Evolutionary conservation across 441 rosid species (phyloP).

Genomic region (Eutrema salsugineum): DNA sequence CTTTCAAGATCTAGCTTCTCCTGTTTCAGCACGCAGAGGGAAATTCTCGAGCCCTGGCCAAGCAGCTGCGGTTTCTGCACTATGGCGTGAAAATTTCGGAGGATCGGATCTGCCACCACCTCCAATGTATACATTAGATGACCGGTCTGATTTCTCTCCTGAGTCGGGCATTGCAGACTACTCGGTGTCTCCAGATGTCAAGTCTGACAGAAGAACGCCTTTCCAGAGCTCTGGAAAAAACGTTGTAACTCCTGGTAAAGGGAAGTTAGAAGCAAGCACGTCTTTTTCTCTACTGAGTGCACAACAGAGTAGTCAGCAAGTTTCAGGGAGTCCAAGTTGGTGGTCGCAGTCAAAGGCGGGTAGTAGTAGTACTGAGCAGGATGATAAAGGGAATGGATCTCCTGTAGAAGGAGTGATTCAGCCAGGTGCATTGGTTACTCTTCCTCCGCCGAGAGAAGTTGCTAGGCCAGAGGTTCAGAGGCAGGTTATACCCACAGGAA

Average conservation of each 20-base stretch:
- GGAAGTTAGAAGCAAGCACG: constrained; percentile 54
- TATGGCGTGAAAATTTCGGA: constrained; percentile 86
- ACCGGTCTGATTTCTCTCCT: constrained; percentile 83
- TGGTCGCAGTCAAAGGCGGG: constrained; percentile 68
- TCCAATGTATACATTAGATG: constrained; percentile 83
- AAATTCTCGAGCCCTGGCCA: constrained; percentile 78
- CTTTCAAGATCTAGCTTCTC: constrained; percentile 86
- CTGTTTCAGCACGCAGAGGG: constrained; percentile 70
- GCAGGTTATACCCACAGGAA: constrained; percentile 64
- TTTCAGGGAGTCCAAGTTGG: constrained; percentile 57
- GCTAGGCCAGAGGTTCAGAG: constrained; percentile 89
- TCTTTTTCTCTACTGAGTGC: constrained; percentile 56
- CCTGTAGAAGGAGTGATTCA: constrained; percentile 90
- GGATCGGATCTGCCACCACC: constrained; percentile 94
- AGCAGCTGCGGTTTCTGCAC: constrained; percentile 88
- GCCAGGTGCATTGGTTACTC: constrained; percentile 77
- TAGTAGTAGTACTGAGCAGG: constrained; percentile 51
- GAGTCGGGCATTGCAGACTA: constrained; percentile 82
- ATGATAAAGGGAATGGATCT: constrained; percentile 80
- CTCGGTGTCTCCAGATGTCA: constrained; percentile 62
- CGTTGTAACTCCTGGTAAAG: constrained; percentile 50
- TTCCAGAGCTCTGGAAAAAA: constrained; percentile 51
- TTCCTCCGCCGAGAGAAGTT: constrained; percentile 91
- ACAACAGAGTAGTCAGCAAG: constrained; percentile 62
- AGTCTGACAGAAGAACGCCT: constrained; percentile 58